These are phyloP conservation scores for Torulaspora microellipsoides DNA, from an alignment of 805 yeast species.

Conservation along the genomic window DNA sequence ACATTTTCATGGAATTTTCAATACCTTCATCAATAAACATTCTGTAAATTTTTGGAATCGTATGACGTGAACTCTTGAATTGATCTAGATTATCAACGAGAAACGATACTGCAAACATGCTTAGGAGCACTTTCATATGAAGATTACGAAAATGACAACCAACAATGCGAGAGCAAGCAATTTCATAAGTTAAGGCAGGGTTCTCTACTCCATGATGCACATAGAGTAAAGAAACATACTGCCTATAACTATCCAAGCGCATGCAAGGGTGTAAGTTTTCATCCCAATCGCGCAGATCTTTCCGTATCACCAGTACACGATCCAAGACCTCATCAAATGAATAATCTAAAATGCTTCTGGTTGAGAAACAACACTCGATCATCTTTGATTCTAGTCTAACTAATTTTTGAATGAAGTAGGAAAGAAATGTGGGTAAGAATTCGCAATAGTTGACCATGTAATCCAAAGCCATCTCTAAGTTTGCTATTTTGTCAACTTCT, in stretches of 20 bases:
- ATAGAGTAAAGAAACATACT: constrained; percentile 19
- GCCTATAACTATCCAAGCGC: constrained; percentile 20
- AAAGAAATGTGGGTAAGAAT: constrained; percentile 20
- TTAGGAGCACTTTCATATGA: constrained; percentile 17
- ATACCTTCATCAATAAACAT: constrained; percentile 13
- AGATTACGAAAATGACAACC: constrained; percentile 24
- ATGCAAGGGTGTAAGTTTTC: constrained; percentile 21
- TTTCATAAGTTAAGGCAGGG: constrained; percentile 19
- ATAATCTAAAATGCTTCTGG: constrained; percentile 12
- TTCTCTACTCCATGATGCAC: constrained; percentile 16
- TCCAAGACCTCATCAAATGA: constrained; percentile 25
- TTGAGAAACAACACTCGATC: constrained; percentile 19
- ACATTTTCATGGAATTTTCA: constrained; percentile 15
- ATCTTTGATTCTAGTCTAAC: constrained; percentile 17
- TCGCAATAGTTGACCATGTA: constrained; percentile 17
- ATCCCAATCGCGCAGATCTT: constrained; percentile 23
- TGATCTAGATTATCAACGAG: constrained; percentile 21
- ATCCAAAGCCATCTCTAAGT: constrained; percentile 17
- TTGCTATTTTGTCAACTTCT: constrained; percentile 12
- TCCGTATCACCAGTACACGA: constrained; percentile 15
- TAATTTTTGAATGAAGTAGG: constrained; percentile 20
- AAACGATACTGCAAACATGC: constrained; percentile 21
- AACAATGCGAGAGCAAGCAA: constrained; percentile 21
- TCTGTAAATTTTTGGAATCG: constrained; percentile 13
- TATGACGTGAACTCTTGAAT: constrained; percentile 14